Base-by-base conservation (phyloP, 257 asterid species). In the Nicotiana knightiana region DNA sequence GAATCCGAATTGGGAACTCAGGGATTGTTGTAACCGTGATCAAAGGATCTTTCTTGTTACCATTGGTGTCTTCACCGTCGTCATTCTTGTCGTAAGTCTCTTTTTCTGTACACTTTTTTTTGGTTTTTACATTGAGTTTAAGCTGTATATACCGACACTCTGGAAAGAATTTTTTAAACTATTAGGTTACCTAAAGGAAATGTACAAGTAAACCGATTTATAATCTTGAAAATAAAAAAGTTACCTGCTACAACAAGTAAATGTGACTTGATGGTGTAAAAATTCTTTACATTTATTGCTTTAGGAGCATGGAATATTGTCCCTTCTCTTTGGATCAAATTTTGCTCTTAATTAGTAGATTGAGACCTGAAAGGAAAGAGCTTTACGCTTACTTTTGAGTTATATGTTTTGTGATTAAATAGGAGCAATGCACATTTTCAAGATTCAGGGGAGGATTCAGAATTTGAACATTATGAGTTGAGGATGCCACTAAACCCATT, bases 1-100 rank as follows among this genome's bases (percentile, higher is more conserved):
- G 93, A 73, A 88, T 83, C 94, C 97, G 77, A 92, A 93, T 68
- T 93, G 97, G 97, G 97, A 92, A 81, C 92, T 93, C 82, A 86
- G 70, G 84, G 81, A 84, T 81, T 93, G 93, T 76, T 91, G 97
- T 68, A 90, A 93, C 83, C 91, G 46, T 26, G 92, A 93, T 6
- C 97, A 93, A 81, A 86, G 81, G 7, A 77, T 70, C 70, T 93
- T 93, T 86, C 95, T 93, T 77, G 85, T 82, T 64, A 88, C 91
- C 81, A 88, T 91, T 83, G 97, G 91, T 57, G 91, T 92, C 79
- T 93, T 87, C 87, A 89, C 91, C 30, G 82, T 93, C 67, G 97
- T 85, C 71, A 93, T 93, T 85, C 94, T 92, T 84, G 86, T 83
- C 53, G 97, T 92, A 83, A 63, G 92, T 87, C 53, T 82, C 53